A percentile compares a stretch with the other conserved stretches of the same genome.
Evolutionary conservation across 192 early-diverging fungal genomes (phyloP).

Genomic region (Umbelopsis isabellina): DNA sequence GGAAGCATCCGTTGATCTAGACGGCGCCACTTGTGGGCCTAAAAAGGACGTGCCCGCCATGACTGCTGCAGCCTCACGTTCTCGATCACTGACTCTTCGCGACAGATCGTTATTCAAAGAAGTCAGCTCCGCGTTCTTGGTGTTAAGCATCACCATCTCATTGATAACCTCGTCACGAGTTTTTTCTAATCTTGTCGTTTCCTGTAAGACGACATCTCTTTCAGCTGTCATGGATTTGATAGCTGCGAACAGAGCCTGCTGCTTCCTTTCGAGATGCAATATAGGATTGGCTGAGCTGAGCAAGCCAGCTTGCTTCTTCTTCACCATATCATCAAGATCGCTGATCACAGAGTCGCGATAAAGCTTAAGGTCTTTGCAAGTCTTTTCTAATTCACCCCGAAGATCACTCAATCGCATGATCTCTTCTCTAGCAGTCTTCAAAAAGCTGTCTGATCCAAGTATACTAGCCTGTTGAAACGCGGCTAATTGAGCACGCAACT

Average conservation of each 20-base stretch:
- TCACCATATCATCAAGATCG: constrained; percentile 38
- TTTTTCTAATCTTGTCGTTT: constrained; percentile 47
- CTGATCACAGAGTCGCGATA: constrained; percentile 37
- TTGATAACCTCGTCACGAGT: constrained; percentile 55
- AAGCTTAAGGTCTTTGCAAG: constrained; percentile 35
- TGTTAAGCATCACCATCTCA: constrained; percentile 54
- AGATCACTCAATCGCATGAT: constrained; percentile 31
- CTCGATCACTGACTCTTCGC: constrained; percentile 37
- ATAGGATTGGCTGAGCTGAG: constrained; percentile 20
- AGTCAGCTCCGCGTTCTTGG: constrained; percentile 55
- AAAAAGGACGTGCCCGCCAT: constrained; percentile 45
- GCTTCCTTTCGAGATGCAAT: constrained; percentile 44
- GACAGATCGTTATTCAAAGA: constrained; percentile 61
- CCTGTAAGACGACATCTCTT: constrained; percentile 46
- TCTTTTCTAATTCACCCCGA: constrained; percentile 33
- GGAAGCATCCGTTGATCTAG: background rate
- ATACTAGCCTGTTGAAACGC: constrained; percentile 19
- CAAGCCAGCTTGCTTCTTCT: constrained; percentile 47
- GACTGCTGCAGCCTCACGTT: constrained; percentile 42
- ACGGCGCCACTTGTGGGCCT: constrained; percentile 6
- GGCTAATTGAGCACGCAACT: constrained; percentile 36
- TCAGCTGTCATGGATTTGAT: constrained; percentile 52
- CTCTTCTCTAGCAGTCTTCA: constrained; percentile 27
- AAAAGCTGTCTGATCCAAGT: constrained; percentile 19
- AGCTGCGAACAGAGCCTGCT: constrained; percentile 46